Evolutionary conservation across 441 rosid genomes (phyloP).

Genomic region (Euphorbia schlechtendalii): DNA sequence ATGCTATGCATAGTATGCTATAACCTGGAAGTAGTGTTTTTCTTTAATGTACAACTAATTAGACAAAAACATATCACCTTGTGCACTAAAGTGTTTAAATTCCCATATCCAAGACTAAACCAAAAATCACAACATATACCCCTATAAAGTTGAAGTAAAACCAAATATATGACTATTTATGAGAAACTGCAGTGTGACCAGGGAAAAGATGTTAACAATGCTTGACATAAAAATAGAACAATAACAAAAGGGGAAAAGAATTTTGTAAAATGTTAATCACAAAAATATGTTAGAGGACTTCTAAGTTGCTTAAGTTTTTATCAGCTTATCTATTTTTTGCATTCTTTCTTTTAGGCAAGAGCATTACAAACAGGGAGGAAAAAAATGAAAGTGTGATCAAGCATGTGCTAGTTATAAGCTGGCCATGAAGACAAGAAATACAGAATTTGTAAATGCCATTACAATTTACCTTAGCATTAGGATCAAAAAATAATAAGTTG

Average conservation of each 20-base stretch:
- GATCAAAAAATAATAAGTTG: slow-evolving; percentile 68
- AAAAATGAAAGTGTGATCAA: slow-evolving; percentile 3
- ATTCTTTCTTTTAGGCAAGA: neutral
- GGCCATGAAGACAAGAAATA: slow-evolving; percentile 4
- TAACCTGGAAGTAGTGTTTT: neutral
- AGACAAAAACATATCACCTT: neutral
- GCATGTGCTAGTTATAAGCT: slow-evolving; percentile 6
- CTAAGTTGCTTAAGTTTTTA: neutral
- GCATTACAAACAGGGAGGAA: neutral
- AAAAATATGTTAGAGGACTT: neutral
- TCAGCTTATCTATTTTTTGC: neutral
- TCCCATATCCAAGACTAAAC: neutral
- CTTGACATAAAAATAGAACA: neutral
- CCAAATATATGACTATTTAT: neutral
- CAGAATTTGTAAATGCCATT: slow-evolving; percentile 4
- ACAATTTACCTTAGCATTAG: slow-evolving; percentile 70
- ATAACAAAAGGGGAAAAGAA: neutral
- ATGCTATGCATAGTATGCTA: neutral
- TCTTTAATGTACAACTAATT: neutral
- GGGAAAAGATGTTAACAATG: neutral
- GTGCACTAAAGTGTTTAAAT: neutral
- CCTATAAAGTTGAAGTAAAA: neutral
- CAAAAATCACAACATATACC: neutral
- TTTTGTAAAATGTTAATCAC: neutral
- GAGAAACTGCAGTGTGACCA: neutral